Conservation (phyloP, 176 grass and related monocot species). For the Puya raimondii region DNA sequence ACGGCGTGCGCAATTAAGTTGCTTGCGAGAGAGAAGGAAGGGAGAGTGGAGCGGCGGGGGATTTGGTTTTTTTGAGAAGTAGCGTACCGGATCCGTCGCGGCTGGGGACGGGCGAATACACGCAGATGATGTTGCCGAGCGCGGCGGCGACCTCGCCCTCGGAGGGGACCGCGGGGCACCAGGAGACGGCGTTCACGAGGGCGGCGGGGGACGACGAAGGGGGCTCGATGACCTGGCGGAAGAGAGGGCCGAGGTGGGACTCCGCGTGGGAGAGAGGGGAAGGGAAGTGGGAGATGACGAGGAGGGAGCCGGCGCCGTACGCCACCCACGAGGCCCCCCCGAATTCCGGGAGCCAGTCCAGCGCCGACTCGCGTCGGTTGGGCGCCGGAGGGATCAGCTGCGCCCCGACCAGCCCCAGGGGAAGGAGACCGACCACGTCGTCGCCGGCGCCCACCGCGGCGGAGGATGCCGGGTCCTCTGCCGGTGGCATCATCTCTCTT, state of each 20-base stretch:
- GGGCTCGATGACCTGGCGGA: conserved; percentile 73
- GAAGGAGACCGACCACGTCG: conserved; percentile 27
- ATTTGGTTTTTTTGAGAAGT: neutral
- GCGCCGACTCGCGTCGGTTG: conserved; percentile 37
- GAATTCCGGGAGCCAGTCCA: conserved; percentile 71
- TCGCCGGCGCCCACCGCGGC: conserved; percentile 1
- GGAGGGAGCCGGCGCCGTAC: conserved; percentile 59
- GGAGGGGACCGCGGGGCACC: conserved; percentile 47
- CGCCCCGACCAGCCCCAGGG: conserved; percentile 45
- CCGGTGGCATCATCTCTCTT: conserved; percentile 7
- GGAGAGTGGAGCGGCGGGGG: no score
- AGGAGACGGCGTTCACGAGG: conserved; percentile 50
- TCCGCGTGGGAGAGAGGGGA: conserved; percentile 24
- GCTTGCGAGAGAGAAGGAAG: no score
- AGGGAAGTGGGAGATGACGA: conserved; percentile 60
- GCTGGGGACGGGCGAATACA: conserved; percentile 45
- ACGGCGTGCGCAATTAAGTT: no score
- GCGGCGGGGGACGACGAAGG: neutral
- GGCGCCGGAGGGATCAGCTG: conserved; percentile 70
- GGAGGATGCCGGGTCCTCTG: neutral
- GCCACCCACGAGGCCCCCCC: conserved; percentile 72
- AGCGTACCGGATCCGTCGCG: conserved; percentile 26
- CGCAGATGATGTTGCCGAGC: conserved; percentile 27
- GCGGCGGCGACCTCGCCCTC: conserved; percentile 53
- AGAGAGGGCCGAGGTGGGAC: conserved; percentile 29